A percentile compares a stretch with the other conserved stretches of the same genome.
Evolutionary conservation across 495 filamentous ascomycete genomes (phyloP).

Genomic region (Podospora pseudopauciseta): DNA sequence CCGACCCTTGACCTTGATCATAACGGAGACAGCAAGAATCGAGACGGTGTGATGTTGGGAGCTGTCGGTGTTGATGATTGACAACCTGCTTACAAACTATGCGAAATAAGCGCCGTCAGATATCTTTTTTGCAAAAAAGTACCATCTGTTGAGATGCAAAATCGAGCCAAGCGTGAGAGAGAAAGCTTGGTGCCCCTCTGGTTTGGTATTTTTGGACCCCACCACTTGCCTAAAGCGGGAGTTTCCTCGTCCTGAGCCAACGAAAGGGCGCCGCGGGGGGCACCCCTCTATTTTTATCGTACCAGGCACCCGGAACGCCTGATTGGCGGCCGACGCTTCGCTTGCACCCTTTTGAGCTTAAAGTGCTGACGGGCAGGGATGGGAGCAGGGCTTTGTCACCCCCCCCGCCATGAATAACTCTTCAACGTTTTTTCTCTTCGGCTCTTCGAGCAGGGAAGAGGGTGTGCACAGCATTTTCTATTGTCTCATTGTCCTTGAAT

Average conservation of each 20-base stretch:
- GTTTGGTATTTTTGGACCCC: conserved; percentile 5
- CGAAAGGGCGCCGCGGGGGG: background rate
- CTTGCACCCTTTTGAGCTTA: conserved; percentile 2
- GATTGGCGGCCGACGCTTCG: conserved; percentile 8
- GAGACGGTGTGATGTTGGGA: background rate
- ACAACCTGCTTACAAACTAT: background rate
- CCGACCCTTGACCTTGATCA: background rate
- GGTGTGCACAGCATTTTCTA: background rate
- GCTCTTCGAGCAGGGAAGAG: background rate
- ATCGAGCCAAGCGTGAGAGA: background rate
- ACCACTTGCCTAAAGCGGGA: background rate
- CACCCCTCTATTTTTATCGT: conserved; percentile 11
- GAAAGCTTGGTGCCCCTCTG: background rate
- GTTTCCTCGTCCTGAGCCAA: background rate
- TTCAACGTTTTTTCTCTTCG: background rate
- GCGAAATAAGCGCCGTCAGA: background rate
- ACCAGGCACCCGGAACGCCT: conserved; percentile 14
- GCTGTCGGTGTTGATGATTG: background rate
- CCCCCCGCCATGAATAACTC: conserved; percentile 4
- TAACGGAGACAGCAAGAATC: background rate
- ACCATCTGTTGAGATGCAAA: background rate
- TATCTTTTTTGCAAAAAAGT: background rate
- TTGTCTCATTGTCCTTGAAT: background rate
- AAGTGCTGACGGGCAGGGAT: conserved; percentile 7
- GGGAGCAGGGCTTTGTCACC: conserved; percentile 5